phyloP scores from a whole-genome alignment of 805 yeast genomes.

The Cyberlindnera mississippiensis region DNA sequence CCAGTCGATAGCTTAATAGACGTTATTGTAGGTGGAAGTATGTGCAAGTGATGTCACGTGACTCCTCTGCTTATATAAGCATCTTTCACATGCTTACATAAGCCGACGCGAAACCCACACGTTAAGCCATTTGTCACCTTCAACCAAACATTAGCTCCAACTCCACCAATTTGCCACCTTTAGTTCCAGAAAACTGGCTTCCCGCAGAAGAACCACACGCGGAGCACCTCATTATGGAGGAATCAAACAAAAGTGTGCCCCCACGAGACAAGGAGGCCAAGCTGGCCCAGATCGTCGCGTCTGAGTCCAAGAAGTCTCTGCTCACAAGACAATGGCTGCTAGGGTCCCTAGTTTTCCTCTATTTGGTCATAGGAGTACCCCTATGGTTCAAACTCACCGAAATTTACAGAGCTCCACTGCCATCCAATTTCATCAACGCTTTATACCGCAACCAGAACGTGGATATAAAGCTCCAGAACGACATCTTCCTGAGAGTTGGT shows the following conservation, averaged over 20 bases:
- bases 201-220: too few relatives aligned
- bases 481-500: constrained; percentile 36
- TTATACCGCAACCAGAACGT: constrained; percentile 36
- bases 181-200: too few relatives aligned
- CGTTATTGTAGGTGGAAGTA: too few relatives aligned
- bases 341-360: constrained; percentile 23
- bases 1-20: too few relatives aligned
- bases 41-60: too few relatives aligned
- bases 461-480: constrained; percentile 42
- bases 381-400: constrained; percentile 39
- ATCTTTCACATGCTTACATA: too few relatives aligned
- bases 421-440: constrained; percentile 33
- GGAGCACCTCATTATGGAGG: too few relatives aligned
- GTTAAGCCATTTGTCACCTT: too few relatives aligned
- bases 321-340: constrained; percentile 24
- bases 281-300: constrained; percentile 10
- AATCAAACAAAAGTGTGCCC: neutral
- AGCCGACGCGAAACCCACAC: too few relatives aligned
- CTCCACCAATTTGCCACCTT: too few relatives aligned
- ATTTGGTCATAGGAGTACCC: constrained; percentile 36
- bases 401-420: constrained; percentile 38
- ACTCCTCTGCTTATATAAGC: too few relatives aligned
- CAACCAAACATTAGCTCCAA: too few relatives aligned
- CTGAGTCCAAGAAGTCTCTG: constrained; percentile 22
- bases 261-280: constrained; percentile 2